These are phyloP conservation scores for Leccinum imitatum DNA, from an alignment of 768 basidiomycete species.

Conservation along the genomic window DNA sequence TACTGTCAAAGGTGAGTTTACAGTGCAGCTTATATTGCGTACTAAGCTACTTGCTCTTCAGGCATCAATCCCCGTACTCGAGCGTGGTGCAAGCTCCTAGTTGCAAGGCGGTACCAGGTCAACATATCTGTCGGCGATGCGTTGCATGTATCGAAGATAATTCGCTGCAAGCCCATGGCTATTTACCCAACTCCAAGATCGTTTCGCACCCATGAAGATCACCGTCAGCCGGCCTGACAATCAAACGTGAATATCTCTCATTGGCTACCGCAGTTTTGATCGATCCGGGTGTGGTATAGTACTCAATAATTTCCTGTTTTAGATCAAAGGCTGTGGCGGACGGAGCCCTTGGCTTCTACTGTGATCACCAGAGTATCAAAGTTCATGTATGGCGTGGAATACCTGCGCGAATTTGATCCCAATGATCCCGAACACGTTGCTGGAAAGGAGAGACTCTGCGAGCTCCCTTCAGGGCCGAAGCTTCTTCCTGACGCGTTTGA, in stretches of 20 bases:
- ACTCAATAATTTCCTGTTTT: conserved; percentile 9
- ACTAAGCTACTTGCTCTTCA: neutral
- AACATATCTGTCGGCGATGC: neutral
- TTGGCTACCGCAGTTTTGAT: too few species aligned
- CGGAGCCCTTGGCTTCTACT: conserved; percentile 81
- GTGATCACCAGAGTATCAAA: conserved; percentile 80
- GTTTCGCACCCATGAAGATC: too few species aligned
- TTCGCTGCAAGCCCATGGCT: too few species aligned
- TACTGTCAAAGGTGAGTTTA: neutral
- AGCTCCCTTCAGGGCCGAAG: conserved; percentile 74
- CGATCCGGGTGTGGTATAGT: neutral
- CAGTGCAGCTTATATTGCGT: neutral
- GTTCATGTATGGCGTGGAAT: conserved; percentile 83
- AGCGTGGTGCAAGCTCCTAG: neutral
- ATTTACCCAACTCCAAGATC: too few species aligned
- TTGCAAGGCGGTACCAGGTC: neutral
- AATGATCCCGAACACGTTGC: conserved; percentile 64
- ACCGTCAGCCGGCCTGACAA: too few species aligned
- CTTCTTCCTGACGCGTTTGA: conserved; percentile 83
- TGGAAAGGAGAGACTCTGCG: conserved; percentile 64
- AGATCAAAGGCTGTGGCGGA: conserved; percentile 87
- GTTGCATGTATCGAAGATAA: neutral
- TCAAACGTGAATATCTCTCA: too few species aligned
- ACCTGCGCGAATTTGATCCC: conserved; percentile 63
- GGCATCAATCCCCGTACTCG: neutral